A percentile compares a stretch with the other conserved stretches of the same genome.
Conservation (phyloP, 768 basidiomycete species). For the Mycena kentingensis region DNA sequence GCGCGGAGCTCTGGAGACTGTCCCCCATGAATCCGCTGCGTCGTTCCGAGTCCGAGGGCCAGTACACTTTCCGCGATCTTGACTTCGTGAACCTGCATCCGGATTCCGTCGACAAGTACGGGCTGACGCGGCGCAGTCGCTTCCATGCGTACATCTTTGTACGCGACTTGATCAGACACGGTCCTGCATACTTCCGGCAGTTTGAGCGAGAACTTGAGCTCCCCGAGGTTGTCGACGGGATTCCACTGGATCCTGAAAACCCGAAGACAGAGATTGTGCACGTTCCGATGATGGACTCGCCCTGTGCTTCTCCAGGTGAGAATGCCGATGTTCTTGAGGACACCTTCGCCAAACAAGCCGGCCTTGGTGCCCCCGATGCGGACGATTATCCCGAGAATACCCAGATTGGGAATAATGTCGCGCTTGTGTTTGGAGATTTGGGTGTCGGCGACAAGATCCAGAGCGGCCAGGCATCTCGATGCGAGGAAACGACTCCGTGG, state of each 20-base stretch:
- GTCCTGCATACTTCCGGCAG: conserved; percentile 27
- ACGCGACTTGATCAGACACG: conserved; percentile 27
- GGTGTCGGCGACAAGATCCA: conserved; percentile 15
- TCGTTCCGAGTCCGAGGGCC: conserved; percentile 2
- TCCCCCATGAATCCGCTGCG: conserved; percentile 27
- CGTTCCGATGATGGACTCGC: conserved; percentile 22
- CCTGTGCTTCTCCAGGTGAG: conserved; percentile 17
- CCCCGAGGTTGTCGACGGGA: conserved; percentile 29
- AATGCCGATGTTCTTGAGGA: conserved; percentile 29
- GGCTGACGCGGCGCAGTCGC: conserved; percentile 25
- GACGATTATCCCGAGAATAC: conserved; percentile 1
- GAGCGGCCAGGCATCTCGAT: conserved; percentile 18
- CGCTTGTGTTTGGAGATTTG: conserved; percentile 22
- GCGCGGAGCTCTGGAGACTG: conserved; percentile 35
- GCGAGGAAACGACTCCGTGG: conserved; percentile 23
- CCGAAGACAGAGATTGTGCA: conserved; percentile 30
- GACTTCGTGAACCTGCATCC: conserved; percentile 25
- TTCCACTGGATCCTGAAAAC: no score
- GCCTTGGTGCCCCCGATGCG: conserved; percentile 30
- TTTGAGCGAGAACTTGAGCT: conserved; percentile 20
- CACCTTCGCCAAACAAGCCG: conserved; percentile 26
- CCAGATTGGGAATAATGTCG: not conserved
- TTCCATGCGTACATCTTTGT: conserved; percentile 34
- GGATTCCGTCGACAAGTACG: conserved; percentile 17
- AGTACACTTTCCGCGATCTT: conserved; percentile 5